These are phyloP conservation scores for Tolypocladium tropicale DNA, from an alignment of 2,329 filamentous ascomycete genomes.

Conservation along the genomic window DNA sequence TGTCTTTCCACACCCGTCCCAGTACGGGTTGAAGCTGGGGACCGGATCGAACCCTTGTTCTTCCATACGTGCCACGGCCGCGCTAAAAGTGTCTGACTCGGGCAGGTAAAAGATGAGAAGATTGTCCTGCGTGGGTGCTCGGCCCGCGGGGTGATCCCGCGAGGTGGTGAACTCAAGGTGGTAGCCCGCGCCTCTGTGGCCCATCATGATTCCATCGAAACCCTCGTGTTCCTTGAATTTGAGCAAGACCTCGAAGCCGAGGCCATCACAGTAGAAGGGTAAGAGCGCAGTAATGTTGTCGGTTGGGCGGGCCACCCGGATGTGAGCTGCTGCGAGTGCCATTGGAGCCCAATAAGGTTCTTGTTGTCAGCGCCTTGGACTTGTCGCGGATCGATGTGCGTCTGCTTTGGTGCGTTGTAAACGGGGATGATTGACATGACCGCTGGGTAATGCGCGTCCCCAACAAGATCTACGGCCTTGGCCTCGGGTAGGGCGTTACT, in stretches of 20 bases:
- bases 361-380: neutral
- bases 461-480: no score
- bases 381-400: neutral
- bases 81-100: constrained; percentile 15
- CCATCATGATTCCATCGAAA: constrained; percentile 32
- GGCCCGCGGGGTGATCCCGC: constrained; percentile 20
- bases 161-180: constrained; percentile 33
- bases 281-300: constrained; percentile 25
- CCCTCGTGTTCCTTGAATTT: constrained; percentile 25
- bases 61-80: constrained; percentile 23
- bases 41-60: constrained; percentile 22
- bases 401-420: neutral
- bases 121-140: constrained; percentile 31
- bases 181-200: constrained; percentile 23
- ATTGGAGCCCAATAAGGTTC: neutral
- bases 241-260: constrained; percentile 24
- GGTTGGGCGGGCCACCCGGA: constrained; percentile 32
- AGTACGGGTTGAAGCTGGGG: constrained; percentile 31
- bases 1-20: constrained; percentile 32
- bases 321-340: constrained; percentile 12
- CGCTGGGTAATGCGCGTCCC: no score
- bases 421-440: no score
- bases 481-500: no score
- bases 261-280: constrained; percentile 29
- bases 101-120: constrained; percentile 33